A percentile compares a stretch with the other conserved stretches of the same genome.
Evolutionary conservation across 1,284 basidiomycete genomes (phyloP).

Genomic region (Ceratorhiza oryzae-sativae): DNA sequence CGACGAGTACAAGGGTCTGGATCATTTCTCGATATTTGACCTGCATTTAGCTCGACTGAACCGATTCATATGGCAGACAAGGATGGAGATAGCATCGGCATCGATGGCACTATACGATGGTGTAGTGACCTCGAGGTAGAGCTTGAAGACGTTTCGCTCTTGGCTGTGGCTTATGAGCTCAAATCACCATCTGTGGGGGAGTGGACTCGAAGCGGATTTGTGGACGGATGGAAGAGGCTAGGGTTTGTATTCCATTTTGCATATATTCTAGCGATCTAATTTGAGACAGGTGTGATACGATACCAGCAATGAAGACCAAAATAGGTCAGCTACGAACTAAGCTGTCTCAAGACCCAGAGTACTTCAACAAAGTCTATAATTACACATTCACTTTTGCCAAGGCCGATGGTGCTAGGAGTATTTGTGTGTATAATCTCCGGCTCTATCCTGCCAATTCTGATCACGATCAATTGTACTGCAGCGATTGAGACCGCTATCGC

Average conservation of each 20-base stretch:
- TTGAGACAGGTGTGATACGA: constrained; percentile 69
- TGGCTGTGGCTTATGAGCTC: constrained; percentile 79
- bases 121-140: constrained; percentile 72
- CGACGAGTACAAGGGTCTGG: constrained; percentile 77
- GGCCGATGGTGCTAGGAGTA: constrained; percentile 66
- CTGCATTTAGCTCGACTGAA: neutral
- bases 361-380: constrained; percentile 88
- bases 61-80: constrained; percentile 54
- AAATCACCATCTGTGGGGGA: constrained; percentile 75
- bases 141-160: constrained; percentile 77
- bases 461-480: constrained; percentile 47
- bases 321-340: constrained; percentile 67
- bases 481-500: constrained; percentile 76
- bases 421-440: constrained; percentile 23
- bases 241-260: constrained; percentile 56
- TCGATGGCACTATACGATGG: constrained; percentile 77
- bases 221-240: constrained; percentile 78
- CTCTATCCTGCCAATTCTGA: constrained; percentile 41
- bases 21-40: neutral
- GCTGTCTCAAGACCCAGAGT: constrained; percentile 70
- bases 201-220: constrained; percentile 79
- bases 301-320: constrained; percentile 68
- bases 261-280: neutral
- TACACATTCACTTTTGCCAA: constrained; percentile 89
- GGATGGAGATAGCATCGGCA: constrained; percentile 65